Percentiles rank a stretch among this genome's conserved stretches.
These are phyloP conservation scores for Lojkania enalia DNA, from an alignment of 2,329 filamentous ascomycete genomes.

Conservation along the genomic window DNA sequence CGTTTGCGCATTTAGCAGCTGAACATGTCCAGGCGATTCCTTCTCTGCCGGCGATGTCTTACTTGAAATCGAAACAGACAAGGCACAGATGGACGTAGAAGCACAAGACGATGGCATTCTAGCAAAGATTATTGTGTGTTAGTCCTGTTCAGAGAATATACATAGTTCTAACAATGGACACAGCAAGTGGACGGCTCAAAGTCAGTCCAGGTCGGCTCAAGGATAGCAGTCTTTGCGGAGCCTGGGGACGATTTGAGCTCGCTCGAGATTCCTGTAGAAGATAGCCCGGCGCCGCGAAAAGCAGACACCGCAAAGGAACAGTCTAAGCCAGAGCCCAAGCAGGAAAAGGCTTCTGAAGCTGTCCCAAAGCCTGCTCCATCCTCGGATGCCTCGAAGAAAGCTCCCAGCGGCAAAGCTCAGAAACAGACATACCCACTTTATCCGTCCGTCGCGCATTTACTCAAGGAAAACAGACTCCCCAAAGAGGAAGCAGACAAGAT, in stretches of 20 bases:
- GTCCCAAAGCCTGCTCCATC: conserved; percentile 25
- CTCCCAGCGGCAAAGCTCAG: conserved; percentile 52
- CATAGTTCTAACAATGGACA: conserved; percentile 12
- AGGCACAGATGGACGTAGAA: conserved; percentile 93
- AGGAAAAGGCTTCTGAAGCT: conserved; percentile 40
- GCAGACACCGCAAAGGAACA: conserved; percentile 37
- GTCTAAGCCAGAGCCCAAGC: conserved; percentile 31
- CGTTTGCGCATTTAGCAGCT: too few species aligned
- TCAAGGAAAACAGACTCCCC: conserved; percentile 77
- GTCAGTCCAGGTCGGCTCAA: conserved; percentile 72
- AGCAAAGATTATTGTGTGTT: conserved; percentile 72
- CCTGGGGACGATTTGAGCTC: conserved; percentile 74
- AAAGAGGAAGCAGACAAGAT: conserved; percentile 79
- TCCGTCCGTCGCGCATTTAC: conserved; percentile 81
- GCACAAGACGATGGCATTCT: conserved; percentile 86
- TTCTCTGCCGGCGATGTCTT: conserved; percentile 84
- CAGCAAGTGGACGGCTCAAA: conserved; percentile 71
- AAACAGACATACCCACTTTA: conserved; percentile 73
- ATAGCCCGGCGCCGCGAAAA: conserved; percentile 50
- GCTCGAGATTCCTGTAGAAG: conserved; percentile 75
- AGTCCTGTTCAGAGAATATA: too few species aligned
- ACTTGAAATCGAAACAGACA: conserved; percentile 91
- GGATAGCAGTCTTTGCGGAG: conserved; percentile 84
- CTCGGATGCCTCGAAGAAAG: conserved; percentile 34
- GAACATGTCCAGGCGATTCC: conserved; percentile 60